phyloP scores from a whole-genome alignment of 148 eudicot genomes.

The Limonium bicolor region DNA sequence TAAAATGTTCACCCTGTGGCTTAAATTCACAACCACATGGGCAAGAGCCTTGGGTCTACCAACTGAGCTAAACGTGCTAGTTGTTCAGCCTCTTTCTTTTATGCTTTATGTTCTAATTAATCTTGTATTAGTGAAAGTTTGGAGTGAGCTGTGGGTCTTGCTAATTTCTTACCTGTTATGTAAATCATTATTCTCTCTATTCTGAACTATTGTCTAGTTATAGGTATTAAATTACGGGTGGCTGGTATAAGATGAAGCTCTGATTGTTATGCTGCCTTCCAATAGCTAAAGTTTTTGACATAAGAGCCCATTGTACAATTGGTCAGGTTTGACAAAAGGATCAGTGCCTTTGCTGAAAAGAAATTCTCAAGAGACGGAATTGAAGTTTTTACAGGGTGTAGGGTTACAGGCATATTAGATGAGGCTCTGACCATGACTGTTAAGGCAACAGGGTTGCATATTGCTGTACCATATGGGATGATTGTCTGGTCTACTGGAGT shows the following conservation, averaged over 20 bases:
- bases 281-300: no score
- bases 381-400: conserved; percentile 45
- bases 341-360: conserved; percentile 54
- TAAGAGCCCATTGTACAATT: conserved; percentile 5
- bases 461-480: conserved; percentile 47
- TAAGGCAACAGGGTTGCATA: conserved; percentile 31
- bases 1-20: no score
- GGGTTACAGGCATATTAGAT: conserved; percentile 38
- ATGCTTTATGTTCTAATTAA: no score
- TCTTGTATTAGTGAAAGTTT: no score
- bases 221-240: not conserved
- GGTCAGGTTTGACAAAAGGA: conserved; percentile 63
- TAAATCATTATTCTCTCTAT: not conserved
- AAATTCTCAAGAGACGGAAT: conserved; percentile 71
- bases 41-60: no score
- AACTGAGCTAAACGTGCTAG: no score
- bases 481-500: conserved; percentile 68
- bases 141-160: no score
- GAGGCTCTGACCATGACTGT: conserved; percentile 27
- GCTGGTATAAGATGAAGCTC: no score
- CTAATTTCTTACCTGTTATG: no score
- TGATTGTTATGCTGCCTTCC: no score
- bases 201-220: not conserved
- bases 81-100: no score
- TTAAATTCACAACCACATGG: no score